Base-by-base conservation (phyloP, 441 rosid species). In the Pelargonium australe region DNA sequence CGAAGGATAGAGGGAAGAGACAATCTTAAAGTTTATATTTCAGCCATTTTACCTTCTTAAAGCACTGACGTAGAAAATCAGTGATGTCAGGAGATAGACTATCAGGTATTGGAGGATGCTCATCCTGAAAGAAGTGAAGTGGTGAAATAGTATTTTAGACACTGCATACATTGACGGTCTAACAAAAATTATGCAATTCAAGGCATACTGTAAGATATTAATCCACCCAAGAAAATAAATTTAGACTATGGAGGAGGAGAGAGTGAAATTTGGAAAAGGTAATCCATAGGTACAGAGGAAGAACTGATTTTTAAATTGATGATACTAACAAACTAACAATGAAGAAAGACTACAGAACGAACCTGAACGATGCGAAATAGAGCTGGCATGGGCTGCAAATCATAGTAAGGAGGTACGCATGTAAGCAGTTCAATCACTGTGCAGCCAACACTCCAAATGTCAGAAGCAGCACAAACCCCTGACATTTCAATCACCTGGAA, bases 361-460 rank as follows among this genome's bases (percentile, higher is more conserved):
- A 95, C 99, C 99, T 95, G 99, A 78, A 95, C 99, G 43, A 95
- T 95, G 74, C 98, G 99, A 72, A 89, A 95, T 70, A 95, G 92
- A 64, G 99, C 99, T 17, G 99, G 95, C 99, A 95, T 95, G 75
- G 98, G 98, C 79, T 95, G 98, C 83, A 95, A 83, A 78, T 95
- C 99, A 79, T 90, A 92, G 84, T 95, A 95, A 14, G 99, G 98
- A 73, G 99, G 99, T 73, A 88, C 95, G 67, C 98, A 88, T 0
- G 98, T 95, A 72, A 92, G 87, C 76, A 95, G 98, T 79, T 95
- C 99, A 66, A 92, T 88, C 73, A 95, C 96, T 25, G 98, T 95
- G 83, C 99, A 95, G 75, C 99, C 98, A 78, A 95, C 98, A 76
- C 99, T 92, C 99, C 98, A 95, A 75, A 95, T 95, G 77, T 95